phyloP scores from a whole-genome alignment of 495 filamentous ascomycete species.

The Echria macrotheca region DNA sequence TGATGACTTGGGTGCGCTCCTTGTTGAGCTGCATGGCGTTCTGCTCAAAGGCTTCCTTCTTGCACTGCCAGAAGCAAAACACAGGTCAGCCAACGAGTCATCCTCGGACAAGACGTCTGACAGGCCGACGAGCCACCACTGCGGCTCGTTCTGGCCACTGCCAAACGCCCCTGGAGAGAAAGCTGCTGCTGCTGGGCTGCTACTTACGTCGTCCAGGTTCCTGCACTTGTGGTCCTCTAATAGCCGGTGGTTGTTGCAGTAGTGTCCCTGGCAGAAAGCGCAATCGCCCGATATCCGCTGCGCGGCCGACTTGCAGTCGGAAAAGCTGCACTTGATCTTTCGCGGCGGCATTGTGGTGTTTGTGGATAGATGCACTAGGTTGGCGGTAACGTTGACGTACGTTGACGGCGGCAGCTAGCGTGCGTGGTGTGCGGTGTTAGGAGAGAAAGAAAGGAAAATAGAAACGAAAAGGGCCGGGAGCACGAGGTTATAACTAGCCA shows the following conservation, averaged over 20 bases:
- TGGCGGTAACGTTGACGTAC: slow-evolving; percentile 1
- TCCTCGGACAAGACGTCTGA: slow-evolving; percentile 31
- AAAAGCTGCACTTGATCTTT: slow-evolving; percentile 82
- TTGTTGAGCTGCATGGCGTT: slow-evolving; percentile 88
- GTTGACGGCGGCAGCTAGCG: neutral
- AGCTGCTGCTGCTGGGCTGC: neutral
- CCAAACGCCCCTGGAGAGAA: neutral
- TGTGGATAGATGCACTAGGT: neutral
- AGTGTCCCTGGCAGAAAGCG: slow-evolving; percentile 87
- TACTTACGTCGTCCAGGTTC: slow-evolving; percentile 82
- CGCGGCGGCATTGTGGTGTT: slow-evolving; percentile 53
- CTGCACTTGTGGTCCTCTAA: slow-evolving; percentile 89
- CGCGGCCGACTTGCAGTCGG: slow-evolving; percentile 77
- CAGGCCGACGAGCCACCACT: slow-evolving; percentile 49
- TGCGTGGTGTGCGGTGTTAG: neutral
- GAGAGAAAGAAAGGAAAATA: slow-evolving; percentile 12
- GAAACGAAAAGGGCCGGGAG: neutral
- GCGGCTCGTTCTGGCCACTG: slow-evolving; percentile 1
- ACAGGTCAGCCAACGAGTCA: slow-evolving; percentile 27
- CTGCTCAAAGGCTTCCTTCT: slow-evolving; percentile 87
- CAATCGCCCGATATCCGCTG: slow-evolving; percentile 95
- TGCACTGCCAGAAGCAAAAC: slow-evolving; percentile 54
- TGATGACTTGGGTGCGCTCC: slow-evolving; percentile 68
- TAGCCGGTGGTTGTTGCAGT: slow-evolving; percentile 89
- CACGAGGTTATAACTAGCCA: slow-evolving; percentile 10